phyloP scores from a whole-genome alignment of 176 grass and related monocot genomes.

The Paspalum vaginatum region DNA sequence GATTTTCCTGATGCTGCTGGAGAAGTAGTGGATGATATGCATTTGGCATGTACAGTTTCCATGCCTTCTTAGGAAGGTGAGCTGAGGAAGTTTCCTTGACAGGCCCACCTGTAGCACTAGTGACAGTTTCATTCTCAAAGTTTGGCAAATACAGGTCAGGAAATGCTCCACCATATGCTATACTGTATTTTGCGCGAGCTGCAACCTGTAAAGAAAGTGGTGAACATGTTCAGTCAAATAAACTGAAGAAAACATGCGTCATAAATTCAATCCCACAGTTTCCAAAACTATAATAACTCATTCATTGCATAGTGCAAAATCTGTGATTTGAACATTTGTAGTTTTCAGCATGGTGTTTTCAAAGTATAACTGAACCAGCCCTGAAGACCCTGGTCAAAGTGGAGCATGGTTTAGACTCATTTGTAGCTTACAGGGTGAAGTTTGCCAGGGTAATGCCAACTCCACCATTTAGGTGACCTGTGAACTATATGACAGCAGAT shows the following conservation, averaged over 20 bases:
- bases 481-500: constrained; percentile 9
- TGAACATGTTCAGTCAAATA: constrained; percentile 26
- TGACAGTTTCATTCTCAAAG: constrained; percentile 24
- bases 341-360: not conserved
- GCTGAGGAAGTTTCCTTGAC: constrained; percentile 25
- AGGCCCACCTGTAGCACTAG: constrained; percentile 34
- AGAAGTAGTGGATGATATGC: constrained; percentile 78
- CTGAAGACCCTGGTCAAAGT: not conserved
- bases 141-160: constrained; percentile 71
- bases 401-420: not conserved
- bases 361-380: not conserved
- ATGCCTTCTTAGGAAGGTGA: constrained; percentile 39
- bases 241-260: constrained; percentile 4
- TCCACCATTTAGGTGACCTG: not conserved
- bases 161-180: constrained; percentile 66
- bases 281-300: constrained; percentile 2
- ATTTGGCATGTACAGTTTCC: constrained; percentile 79
- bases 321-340: constrained; percentile 7
- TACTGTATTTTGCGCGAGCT: constrained; percentile 74
- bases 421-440: constrained; percentile 1
- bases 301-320: not conserved
- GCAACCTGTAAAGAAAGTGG: constrained; percentile 51
- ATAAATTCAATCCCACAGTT: not conserved
- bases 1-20: constrained; percentile 59
- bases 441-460: not conserved